Percentiles rank a stretch among this genome's conserved stretches.
Conservation (phyloP, 1,139 yeast species). For the Pichia sp. region DNA sequence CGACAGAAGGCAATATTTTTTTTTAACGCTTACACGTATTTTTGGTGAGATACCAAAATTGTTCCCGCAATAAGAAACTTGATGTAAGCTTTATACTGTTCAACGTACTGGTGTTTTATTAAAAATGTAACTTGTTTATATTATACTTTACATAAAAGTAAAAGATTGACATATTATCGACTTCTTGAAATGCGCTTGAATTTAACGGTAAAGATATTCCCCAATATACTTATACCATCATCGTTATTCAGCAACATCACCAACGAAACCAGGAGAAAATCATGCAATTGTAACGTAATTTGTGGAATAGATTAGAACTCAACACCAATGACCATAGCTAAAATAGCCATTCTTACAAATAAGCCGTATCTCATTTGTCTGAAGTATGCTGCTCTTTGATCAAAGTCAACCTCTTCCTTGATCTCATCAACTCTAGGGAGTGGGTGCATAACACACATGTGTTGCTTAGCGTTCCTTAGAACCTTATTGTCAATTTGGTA, state of each 20-base stretch:
- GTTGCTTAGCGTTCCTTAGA: constrained; percentile 88
- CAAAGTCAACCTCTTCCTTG: constrained; percentile 97
- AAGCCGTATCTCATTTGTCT: constrained; percentile 99
- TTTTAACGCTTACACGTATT: background rate
- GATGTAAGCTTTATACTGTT: too few relatives aligned
- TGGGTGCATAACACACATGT: constrained; percentile 99
- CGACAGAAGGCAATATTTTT: constrained; percentile 65
- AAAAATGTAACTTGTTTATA: too few relatives aligned
- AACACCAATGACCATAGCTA: constrained; percentile 95
- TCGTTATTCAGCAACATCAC: too few relatives aligned
- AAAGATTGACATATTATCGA: too few relatives aligned
- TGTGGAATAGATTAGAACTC: constrained; percentile 19
- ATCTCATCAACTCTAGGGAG: constrained; percentile 96
- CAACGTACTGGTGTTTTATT: too few relatives aligned
- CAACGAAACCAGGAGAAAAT: too few relatives aligned
- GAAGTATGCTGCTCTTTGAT: constrained; percentile 98
- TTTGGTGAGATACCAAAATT: too few relatives aligned
- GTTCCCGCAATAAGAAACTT: too few relatives aligned
- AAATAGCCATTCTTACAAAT: constrained; percentile 96
- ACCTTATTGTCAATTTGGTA: constrained; percentile 91
- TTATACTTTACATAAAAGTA: too few relatives aligned
- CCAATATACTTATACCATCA: constrained; percentile 18
- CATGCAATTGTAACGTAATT: background rate
- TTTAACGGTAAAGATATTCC: constrained; percentile 16
- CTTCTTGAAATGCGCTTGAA: too few relatives aligned